Evolutionary conservation across 306 rosid species (phyloP).

Genomic region (Arachis stenosperma): DNA sequence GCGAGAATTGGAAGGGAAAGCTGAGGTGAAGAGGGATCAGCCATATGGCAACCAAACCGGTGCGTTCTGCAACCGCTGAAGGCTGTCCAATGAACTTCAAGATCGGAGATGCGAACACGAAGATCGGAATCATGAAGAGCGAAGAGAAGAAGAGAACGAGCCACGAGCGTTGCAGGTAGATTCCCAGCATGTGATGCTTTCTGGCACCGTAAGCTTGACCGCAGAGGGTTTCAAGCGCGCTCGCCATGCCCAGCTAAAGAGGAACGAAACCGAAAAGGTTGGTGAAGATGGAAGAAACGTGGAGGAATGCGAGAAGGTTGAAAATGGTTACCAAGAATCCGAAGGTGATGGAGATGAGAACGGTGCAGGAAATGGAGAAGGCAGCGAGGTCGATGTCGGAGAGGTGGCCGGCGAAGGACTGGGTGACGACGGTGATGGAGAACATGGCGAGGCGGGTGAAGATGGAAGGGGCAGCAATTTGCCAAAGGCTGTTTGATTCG

Average conservation of each 20-base stretch:
- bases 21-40: constrained; percentile 68
- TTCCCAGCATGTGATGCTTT: constrained; percentile 57
- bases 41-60: constrained; percentile 67
- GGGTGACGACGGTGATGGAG: constrained; percentile 68
- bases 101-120: constrained; percentile 61
- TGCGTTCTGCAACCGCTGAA: constrained; percentile 52
- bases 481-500: constrained; percentile 65
- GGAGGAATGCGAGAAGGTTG: background rate
- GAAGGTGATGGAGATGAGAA: constrained; percentile 64
- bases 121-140: constrained; percentile 57
- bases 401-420: constrained; percentile 76
- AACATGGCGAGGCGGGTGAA: constrained; percentile 79
- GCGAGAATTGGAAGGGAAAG: constrained; percentile 64
- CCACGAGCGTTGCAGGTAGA: constrained; percentile 74
- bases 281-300: background rate
- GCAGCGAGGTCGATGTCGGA: constrained; percentile 67
- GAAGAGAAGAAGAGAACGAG: constrained; percentile 57
- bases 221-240: constrained; percentile 72
- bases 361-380: constrained; percentile 64
- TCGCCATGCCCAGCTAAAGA: constrained; percentile 77
- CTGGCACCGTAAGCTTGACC: constrained; percentile 82
- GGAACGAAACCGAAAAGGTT: background rate
- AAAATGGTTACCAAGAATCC: constrained; percentile 58
- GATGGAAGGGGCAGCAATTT: constrained; percentile 70
- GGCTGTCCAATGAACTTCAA: constrained; percentile 62